phyloP scores from a whole-genome alignment of 176 grass and related monocot genomes.

The Musa schizocarpa region DNA sequence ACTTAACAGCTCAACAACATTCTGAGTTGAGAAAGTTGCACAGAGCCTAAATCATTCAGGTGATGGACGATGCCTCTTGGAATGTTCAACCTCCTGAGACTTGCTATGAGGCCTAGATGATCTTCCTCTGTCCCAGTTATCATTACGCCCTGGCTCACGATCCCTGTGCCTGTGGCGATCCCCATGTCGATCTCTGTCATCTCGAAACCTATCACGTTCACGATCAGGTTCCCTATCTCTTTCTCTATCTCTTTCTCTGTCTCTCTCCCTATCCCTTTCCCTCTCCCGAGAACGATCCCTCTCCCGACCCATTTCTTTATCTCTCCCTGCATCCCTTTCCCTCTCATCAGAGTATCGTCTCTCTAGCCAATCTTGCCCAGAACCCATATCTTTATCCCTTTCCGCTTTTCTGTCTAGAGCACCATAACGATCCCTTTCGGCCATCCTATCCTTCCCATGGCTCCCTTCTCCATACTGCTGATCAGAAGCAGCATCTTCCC shows the following conservation, averaged over 20 bases:
- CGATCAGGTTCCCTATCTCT: slow-evolving; percentile 46
- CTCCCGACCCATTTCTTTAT: slow-evolving; percentile 38
- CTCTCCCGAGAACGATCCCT: slow-evolving; percentile 39
- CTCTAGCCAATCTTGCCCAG: slow-evolving; percentile 46
- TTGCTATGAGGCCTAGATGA: slow-evolving; percentile 56
- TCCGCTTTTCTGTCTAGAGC: slow-evolving; percentile 49
- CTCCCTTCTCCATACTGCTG: slow-evolving; percentile 26
- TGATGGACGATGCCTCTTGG: slow-evolving; percentile 54
- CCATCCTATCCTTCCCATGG: slow-evolving; percentile 53
- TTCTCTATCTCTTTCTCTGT: slow-evolving; percentile 47
- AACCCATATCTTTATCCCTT: slow-evolving; percentile 56
- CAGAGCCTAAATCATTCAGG: slow-evolving; percentile 25
- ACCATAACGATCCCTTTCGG: slow-evolving; percentile 58
- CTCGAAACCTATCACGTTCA: slow-evolving; percentile 51
- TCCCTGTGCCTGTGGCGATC: slow-evolving; percentile 55
- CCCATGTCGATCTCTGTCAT: slow-evolving; percentile 56
- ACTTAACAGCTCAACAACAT: background rate
- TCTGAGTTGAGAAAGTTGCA: background rate
- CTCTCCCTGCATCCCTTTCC: slow-evolving; percentile 44
- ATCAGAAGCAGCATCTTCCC: slow-evolving; percentile 31
- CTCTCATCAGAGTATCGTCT: slow-evolving; percentile 57
- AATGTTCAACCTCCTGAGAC: slow-evolving; percentile 61
- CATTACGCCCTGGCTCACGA: slow-evolving; percentile 41
- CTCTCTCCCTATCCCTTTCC: slow-evolving; percentile 31
- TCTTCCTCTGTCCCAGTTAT: slow-evolving; percentile 61